These are phyloP conservation scores for Endocarpon pusillum DNA, from an alignment of 495 filamentous ascomycete species.

Conservation along the genomic window DNA sequence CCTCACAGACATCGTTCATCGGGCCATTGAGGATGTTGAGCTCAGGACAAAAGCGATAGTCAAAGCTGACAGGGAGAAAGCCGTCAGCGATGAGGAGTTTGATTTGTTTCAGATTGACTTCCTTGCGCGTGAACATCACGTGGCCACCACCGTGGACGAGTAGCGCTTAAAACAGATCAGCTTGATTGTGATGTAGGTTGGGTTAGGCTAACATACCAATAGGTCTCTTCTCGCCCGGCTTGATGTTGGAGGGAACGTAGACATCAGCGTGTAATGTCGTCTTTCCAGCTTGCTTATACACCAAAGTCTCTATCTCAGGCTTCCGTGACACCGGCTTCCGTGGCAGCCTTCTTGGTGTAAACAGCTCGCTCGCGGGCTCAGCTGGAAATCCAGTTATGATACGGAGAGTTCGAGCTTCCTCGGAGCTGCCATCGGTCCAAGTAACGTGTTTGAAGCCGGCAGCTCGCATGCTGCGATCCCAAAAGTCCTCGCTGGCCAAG, in stretches of 20 bases:
- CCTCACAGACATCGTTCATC: conserved; percentile 31
- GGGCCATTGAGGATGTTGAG: conserved; percentile 28
- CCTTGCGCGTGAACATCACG: conserved; percentile 27
- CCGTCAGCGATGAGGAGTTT: conserved; percentile 19
- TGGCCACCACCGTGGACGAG: conserved; percentile 43
- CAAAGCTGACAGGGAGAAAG: conserved; percentile 34
- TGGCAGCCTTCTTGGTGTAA: not conserved
- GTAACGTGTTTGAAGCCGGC: conserved; percentile 9
- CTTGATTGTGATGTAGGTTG: not conserved
- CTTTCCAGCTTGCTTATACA: conserved; percentile 18
- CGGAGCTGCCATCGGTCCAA: conserved; percentile 9
- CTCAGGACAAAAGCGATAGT: conserved; percentile 42
- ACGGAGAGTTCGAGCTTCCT: conserved; percentile 10
- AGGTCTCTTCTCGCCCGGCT: conserved; percentile 6
- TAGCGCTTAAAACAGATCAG: conserved; percentile 21
- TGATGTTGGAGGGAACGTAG: conserved; percentile 16
- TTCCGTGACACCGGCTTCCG: not conserved
- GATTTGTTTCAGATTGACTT: conserved; percentile 26
- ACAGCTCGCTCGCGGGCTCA: conserved; percentile 1
- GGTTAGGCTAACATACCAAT: conserved; percentile 6
- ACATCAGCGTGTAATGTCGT: conserved; percentile 22
- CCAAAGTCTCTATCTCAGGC: conserved; percentile 14
- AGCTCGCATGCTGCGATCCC: conserved; percentile 6
- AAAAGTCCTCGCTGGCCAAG: conserved; percentile 6
- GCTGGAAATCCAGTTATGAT: conserved; percentile 12